phyloP scores from a whole-genome alignment of 2,329 filamentous ascomycete species.

The Diaporthe sp. region DNA sequence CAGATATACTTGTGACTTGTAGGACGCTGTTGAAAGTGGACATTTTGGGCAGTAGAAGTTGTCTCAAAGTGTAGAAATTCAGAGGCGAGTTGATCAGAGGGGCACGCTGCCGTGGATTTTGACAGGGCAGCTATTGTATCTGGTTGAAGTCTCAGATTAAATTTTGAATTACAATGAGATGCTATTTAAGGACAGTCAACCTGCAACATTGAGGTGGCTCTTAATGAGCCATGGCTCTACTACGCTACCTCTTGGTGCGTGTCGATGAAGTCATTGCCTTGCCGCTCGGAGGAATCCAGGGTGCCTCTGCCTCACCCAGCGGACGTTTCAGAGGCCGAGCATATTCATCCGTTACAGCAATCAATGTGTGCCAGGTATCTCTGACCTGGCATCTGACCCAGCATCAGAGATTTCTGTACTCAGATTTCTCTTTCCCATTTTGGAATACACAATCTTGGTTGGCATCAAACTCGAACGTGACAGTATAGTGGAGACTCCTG shows the following conservation, averaged over 20 bases:
- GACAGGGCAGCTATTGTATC: too few species aligned
- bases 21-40: conserved; percentile 5
- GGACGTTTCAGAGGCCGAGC: background rate
- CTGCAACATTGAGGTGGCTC: background rate
- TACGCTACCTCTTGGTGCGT: background rate
- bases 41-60: background rate
- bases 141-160: background rate
- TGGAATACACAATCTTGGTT: background rate
- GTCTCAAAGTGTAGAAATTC: background rate
- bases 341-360: background rate
- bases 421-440: background rate
- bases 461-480: too few species aligned
- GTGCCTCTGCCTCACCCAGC: background rate
- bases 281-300: background rate
- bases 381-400: too few species aligned
- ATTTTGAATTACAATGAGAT: background rate
- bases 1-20: conserved; percentile 44
- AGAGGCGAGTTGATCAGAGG: background rate
- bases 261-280: background rate
- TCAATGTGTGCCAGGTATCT: background rate
- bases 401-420: background rate
- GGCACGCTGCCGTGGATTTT: background rate
- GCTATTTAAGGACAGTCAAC: background rate
- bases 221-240: background rate
- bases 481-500: background rate